A percentile compares a stretch with the other conserved stretches of the same genome.
Conservation (phyloP, 768 basidiomycete species). For the Boletus coccyginus region DNA sequence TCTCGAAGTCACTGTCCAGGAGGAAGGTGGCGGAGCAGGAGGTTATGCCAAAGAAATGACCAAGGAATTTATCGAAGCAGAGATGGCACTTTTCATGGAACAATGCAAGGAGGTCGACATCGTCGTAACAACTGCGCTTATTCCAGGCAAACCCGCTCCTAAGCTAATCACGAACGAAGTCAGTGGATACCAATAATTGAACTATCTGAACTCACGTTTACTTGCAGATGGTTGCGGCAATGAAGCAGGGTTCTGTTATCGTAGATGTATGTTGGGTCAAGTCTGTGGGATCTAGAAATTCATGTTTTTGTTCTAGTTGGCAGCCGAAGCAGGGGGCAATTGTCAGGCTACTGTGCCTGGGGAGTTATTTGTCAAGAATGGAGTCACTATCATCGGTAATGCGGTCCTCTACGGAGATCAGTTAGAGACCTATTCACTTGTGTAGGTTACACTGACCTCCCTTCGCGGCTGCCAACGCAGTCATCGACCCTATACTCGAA, state of each 20-base stretch:
- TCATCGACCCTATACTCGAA: conserved; percentile 89
- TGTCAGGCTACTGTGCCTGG: conserved; percentile 82
- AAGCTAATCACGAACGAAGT: conserved; percentile 76
- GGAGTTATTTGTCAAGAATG: conserved; percentile 61
- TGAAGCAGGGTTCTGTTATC: conserved; percentile 89
- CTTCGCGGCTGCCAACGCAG: conserved; percentile 86
- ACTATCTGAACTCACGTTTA: conserved; percentile 6
- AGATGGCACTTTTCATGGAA: conserved; percentile 85
- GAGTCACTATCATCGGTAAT: conserved; percentile 80
- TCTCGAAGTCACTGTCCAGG: conserved; percentile 74
- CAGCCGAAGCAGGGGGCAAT: conserved; percentile 89
- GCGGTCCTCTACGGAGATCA: background rate
- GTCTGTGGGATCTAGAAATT: conserved; percentile 5
- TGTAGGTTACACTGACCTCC: conserved; percentile 78
- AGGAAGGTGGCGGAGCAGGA: conserved; percentile 79
- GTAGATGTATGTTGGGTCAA: conserved; percentile 50
- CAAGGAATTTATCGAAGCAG: conserved; percentile 84
- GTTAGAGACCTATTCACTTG: conserved; percentile 1
- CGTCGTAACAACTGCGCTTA: conserved; percentile 82
- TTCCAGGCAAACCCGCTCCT: conserved; percentile 84
- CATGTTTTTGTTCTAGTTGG: conserved; percentile 33
- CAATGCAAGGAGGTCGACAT: conserved; percentile 91
- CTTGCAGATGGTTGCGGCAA: conserved; percentile 72
- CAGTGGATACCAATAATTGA: background rate
- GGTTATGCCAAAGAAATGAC: conserved; percentile 92